Base-by-base conservation (phyloP, 441 rosid species). In the Biscutella auriculata region DNA sequence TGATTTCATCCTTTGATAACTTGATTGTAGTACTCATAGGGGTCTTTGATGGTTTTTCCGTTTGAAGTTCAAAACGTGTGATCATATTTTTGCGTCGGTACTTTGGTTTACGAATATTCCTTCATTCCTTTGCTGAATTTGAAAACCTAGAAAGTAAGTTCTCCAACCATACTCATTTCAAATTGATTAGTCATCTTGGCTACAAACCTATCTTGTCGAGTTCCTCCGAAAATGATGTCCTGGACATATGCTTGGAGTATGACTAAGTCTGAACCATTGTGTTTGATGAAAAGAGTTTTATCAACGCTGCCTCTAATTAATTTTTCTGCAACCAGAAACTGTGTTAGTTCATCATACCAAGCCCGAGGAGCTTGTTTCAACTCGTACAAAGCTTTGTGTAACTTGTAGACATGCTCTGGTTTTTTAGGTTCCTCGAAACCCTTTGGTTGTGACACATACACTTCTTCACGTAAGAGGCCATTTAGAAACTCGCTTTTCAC, bases 11-110 rank as follows among this genome's bases (percentile, higher is more conserved):
- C n/a, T n/a, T n/a, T n/a, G n/a, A n/a, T n/a, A n/a, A n/a, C n/a
- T n/a, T n/a, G n/a, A n/a, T 1, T 0, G 37, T 4, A 0, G 14
- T 10, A 5, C 37, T 34, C 37, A 33, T 33, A 0, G 6, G 11
- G 0, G 43, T 15, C 0, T 1, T 0, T 1, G 19, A 2, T 0
- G 1, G 1, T 1, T 15, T 39, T 0, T 6, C 8, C 0, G 10
- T 1, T 1, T 9, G 5, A 5, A 39, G 3, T 0, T 9, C 43
- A 8, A 39, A 39, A 0, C 6, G 5, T 0, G 4, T 1, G 0
- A 15, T 2, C 1, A 39, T n/a, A 0, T 0, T 15, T 8, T 15
- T 5, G 11, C 44, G 8, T 15, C 14, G 0, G 44, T 39, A 0
- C 23, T 8, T 1, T 39, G 44, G 0, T 19, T 14, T 0, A 39